phyloP scores from a whole-genome alignment of 2,329 filamentous ascomycete species.

The Endothia cerciana region DNA sequence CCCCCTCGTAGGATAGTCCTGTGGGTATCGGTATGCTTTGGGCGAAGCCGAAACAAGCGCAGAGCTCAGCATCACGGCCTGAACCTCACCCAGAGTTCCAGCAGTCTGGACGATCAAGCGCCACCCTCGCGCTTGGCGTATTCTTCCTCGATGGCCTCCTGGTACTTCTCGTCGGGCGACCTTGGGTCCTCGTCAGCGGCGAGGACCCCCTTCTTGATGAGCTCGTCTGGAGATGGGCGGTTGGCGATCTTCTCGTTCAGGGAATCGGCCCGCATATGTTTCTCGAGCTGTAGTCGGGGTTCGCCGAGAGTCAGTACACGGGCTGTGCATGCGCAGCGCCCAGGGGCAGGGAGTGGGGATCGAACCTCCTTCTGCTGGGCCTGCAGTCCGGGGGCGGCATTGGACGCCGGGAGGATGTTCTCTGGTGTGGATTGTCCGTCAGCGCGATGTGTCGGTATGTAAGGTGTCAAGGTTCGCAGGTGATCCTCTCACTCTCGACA shows the following conservation, averaged over 20 bases:
- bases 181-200: constrained; percentile 62
- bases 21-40: too few relatives aligned
- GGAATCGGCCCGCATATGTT: constrained; percentile 83
- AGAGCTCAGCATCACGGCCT: too few relatives aligned
- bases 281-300: constrained; percentile 62
- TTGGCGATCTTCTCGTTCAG: constrained; percentile 85
- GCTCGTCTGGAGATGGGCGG: constrained; percentile 74
- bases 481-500: constrained; percentile 70
- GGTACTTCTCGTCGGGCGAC: constrained; percentile 59
- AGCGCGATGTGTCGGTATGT: constrained; percentile 11
- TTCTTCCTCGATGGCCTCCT: constrained; percentile 66
- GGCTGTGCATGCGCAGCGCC: background rate
- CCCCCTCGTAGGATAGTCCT: too few relatives aligned
- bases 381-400: constrained; percentile 76
- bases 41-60: too few relatives aligned
- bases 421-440: constrained; percentile 49
- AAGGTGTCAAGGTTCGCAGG: background rate
- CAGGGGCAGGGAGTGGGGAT: background rate
- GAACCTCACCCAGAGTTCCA: background rate
- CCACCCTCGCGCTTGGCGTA: constrained; percentile 67
- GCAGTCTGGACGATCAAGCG: constrained; percentile 45
- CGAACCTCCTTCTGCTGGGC: constrained; percentile 76
- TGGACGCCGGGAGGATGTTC: constrained; percentile 84
- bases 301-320: constrained; percentile 3
- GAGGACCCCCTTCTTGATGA: constrained; percentile 81